Evolutionary conservation across 306 rosid species (phyloP).

Genomic region (Lathyrus oleraceus): DNA sequence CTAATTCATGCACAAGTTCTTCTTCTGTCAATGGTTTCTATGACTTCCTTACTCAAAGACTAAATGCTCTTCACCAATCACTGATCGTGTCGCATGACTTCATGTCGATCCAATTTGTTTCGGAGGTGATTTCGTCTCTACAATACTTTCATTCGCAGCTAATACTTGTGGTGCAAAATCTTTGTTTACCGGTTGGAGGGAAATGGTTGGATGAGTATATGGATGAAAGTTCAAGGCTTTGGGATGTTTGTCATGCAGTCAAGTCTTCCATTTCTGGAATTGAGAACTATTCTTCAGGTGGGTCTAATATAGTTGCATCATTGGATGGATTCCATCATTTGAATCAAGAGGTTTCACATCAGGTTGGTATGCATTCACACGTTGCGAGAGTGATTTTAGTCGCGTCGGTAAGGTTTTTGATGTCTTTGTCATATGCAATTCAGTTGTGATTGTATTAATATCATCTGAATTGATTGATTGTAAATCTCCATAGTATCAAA

Average conservation of each 20-base stretch:
- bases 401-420: background rate
- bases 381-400: background rate
- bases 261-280: slow-evolving; percentile 66
- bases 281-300: slow-evolving; percentile 51
- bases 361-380: slow-evolving; percentile 45
- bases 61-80: slow-evolving; percentile 57
- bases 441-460: background rate
- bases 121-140: slow-evolving; percentile 61
- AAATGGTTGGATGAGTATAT: slow-evolving; percentile 93
- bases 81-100: slow-evolving; percentile 44
- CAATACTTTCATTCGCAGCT: slow-evolving; percentile 70
- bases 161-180: slow-evolving; percentile 62
- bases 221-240: slow-evolving; percentile 84
- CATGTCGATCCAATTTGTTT: slow-evolving; percentile 76
- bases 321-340: slow-evolving; percentile 54
- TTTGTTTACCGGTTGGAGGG: slow-evolving; percentile 72
- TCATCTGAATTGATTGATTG: background rate
- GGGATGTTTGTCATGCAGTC: slow-evolving; percentile 80
- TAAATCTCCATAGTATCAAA: background rate
- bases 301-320: slow-evolving; percentile 49
- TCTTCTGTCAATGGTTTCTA: slow-evolving; percentile 77
- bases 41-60: slow-evolving; percentile 60
- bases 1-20: slow-evolving; percentile 56
- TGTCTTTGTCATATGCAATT: background rate
- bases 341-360: slow-evolving; percentile 53